Percentiles rank a stretch among this genome's conserved stretches.
phyloP scores from a whole-genome alignment of 169 alveolate species.

The Ichthyophthirius multifiliis region DNA sequence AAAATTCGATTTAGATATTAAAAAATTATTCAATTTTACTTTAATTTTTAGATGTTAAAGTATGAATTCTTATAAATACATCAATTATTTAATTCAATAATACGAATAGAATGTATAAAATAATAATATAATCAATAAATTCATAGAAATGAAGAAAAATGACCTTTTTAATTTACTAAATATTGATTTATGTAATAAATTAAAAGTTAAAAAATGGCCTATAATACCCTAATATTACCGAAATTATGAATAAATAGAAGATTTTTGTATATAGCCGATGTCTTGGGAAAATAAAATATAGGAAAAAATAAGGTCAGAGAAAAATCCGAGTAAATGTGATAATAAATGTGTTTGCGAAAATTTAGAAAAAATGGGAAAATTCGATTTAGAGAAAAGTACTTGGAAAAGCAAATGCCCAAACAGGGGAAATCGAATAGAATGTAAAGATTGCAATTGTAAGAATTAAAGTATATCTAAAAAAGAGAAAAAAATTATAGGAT shows the following conservation, averaged over 20 bases:
- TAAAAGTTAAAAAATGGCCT: neutral
- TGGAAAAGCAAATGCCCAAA: slow-evolving; percentile 56
- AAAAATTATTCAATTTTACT: neutral
- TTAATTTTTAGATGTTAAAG: neutral
- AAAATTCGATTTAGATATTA: slow-evolving; percentile 3
- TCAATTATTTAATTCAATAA: neutral
- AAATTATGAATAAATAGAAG: neutral
- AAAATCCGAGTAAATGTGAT: neutral
- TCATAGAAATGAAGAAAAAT: neutral
- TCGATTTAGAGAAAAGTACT: slow-evolving; percentile 15
- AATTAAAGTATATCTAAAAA: slow-evolving; percentile 48
- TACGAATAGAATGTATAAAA: neutral
- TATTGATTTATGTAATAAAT: neutral
- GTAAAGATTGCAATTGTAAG: slow-evolving; percentile 51
- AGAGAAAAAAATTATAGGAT: slow-evolving; percentile 42
- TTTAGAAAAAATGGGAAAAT: slow-evolving; percentile 13
- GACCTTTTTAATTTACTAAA: neutral
- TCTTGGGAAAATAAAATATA: neutral
- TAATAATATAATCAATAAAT: neutral
- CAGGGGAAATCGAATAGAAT: slow-evolving; percentile 75
- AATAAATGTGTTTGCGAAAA: slow-evolving; percentile 4
- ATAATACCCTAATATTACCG: neutral
- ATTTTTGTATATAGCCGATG: neutral
- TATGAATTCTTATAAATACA: neutral
- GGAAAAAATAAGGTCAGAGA: neutral